phyloP scores from a whole-genome alignment of 2,329 filamentous ascomycete genomes.

The Sordariomycetes sp. region DNA sequence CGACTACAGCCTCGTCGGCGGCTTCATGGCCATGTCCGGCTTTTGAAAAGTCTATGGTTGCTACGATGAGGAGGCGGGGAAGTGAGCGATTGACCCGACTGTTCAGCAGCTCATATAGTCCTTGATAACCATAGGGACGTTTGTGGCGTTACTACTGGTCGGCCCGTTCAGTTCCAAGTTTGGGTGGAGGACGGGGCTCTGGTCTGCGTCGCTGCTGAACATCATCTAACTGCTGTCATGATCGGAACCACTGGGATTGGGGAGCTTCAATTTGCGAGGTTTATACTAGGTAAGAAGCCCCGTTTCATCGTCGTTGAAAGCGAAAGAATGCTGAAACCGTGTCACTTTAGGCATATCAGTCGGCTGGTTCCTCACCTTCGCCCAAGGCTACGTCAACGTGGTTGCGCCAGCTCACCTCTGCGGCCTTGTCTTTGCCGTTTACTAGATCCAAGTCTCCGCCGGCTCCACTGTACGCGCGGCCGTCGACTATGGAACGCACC shows the following conservation, averaged over 20 bases:
- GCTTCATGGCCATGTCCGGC: constrained; percentile 8
- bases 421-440: constrained; percentile 19
- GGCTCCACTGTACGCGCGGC: constrained; percentile 19
- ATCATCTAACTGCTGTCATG: constrained; percentile 15
- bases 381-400: constrained; percentile 22
- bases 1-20: constrained; percentile 19
- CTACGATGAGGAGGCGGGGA: constrained; percentile 10
- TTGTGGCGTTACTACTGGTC: constrained; percentile 16
- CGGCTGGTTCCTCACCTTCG: constrained; percentile 21
- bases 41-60: constrained; percentile 20
- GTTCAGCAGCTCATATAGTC: constrained; percentile 21
- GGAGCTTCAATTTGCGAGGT: constrained; percentile 15
- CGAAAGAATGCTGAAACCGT: no score
- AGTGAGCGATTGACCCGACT: constrained; percentile 18
- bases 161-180: constrained; percentile 15
- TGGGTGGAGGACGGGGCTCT: constrained; percentile 14
- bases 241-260: constrained; percentile 15
- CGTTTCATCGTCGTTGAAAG: no score
- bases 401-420: constrained; percentile 19
- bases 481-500: constrained; percentile 16
- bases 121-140: constrained; percentile 19
- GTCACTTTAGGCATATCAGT: constrained; percentile 20
- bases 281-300: constrained; percentile 17
- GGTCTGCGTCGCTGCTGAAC: constrained; percentile 14
- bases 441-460: constrained; percentile 16